Base-by-base conservation (phyloP, 2,329 filamentous ascomycete species). In the Neonectria coccinea region DNA sequence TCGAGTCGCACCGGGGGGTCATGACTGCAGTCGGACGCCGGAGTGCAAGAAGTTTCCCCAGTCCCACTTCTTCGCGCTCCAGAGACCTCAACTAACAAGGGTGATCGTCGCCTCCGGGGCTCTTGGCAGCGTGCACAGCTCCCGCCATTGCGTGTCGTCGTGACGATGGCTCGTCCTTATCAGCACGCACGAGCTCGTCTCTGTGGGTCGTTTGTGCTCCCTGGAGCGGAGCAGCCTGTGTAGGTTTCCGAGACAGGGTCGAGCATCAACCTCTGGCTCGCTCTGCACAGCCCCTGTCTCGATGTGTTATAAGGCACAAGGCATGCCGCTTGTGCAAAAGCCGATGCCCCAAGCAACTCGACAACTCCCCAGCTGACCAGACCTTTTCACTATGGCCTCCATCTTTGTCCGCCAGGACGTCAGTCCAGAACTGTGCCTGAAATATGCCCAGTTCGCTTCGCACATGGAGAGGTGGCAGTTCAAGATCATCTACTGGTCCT, bases 391-490 rank as follows among this genome's bases (percentile, higher is more conserved):
- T 9, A 74, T 73, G 71, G 27, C 53, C 41, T 72, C 71, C 6
- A 56, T 72, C 59, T 66, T 71, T 33, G 36, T 56, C 42, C 62
- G 71, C 41, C 59, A 65, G 16, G 71, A 62, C 0, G 59, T 64
- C 5, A 50, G 65, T 57, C 70, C 60, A 5, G 74, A 73, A 39
- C 74, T 81, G 16, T 82, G 80, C 64, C 56, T 69, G 25, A 69
- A 76, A 44, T 83, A 83, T 69, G 83, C 83, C 39, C 71, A 76
- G 47, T 85, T 85, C 68, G 81, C 83, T 29, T 74, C 79, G 6
- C 72, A 81, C 62, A 73, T 85, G 64, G 77, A 76, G 11, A 70
- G 79, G 56, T 73, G 75, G 70, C 76, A 84, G 67, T 83, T 84
- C 64, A 81, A 82, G 65, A 69, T 79, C 12, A 74, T 85, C 25